phyloP scores from a whole-genome alignment of 371 early-diverging fungal genomes.

The Capniomyces stellatus region DNA sequence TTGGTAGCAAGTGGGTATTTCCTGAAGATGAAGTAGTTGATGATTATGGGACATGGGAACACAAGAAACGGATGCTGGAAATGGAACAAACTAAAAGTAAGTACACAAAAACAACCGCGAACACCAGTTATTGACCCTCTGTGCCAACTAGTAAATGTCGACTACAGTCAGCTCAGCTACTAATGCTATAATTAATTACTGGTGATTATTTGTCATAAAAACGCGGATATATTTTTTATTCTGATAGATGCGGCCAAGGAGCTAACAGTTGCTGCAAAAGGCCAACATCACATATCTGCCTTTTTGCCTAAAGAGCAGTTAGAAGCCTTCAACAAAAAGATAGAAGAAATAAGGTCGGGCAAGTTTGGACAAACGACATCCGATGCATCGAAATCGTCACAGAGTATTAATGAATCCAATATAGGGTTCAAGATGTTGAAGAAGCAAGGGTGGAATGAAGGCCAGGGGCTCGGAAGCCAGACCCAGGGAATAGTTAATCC shows the following conservation, averaged over 20 bases:
- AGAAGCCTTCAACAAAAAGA: constrained; percentile 14
- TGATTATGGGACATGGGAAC: constrained; percentile 14
- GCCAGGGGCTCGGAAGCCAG: constrained; percentile 10
- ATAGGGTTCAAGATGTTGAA: constrained; percentile 18
- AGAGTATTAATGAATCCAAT: constrained; percentile 8
- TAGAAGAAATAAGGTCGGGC: constrained; percentile 13
- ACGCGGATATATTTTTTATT: neutral
- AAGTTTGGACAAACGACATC: constrained; percentile 4
- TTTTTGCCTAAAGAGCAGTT: constrained; percentile 15
- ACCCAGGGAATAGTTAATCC: constrained; percentile 14
- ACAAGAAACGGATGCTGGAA: constrained; percentile 15
- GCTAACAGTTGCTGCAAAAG: constrained; percentile 11
- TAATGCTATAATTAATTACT: too few species aligned
- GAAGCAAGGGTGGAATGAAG: constrained; percentile 19
- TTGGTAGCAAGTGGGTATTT: constrained; percentile 18
- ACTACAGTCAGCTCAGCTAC: too few species aligned
- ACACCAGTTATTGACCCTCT: too few species aligned
- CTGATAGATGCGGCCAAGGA: constrained; percentile 9
- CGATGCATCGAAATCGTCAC: neutral
- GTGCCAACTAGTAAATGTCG: too few species aligned
- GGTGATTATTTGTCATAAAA: neutral
- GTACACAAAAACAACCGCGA: neutral
- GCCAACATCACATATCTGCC: constrained; percentile 16
- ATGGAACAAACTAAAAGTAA: constrained; percentile 18
- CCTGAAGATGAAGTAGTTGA: constrained; percentile 17